Percentiles rank a stretch among this genome's conserved stretches.
phyloP scores from a whole-genome alignment of 1,284 basidiomycete species.

The Apiotrichum gamsii region DNA sequence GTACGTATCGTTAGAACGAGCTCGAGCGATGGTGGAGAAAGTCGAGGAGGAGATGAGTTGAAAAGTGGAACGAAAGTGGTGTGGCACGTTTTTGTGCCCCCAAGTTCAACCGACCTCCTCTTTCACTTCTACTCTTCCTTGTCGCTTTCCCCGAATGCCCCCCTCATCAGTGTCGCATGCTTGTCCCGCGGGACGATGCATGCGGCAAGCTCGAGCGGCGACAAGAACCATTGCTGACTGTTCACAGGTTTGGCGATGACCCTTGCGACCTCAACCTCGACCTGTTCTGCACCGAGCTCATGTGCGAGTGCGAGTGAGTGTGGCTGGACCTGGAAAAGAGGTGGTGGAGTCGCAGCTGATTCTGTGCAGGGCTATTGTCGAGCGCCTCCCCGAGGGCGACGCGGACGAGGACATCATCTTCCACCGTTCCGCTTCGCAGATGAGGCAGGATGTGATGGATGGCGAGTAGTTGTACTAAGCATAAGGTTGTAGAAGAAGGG shows the following conservation, averaged over 20 bases:
- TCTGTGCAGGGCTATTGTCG: constrained; percentile 61
- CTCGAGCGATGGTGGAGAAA: no score
- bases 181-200: no score
- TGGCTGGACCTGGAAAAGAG: not conserved
- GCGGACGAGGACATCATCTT: constrained; percentile 26
- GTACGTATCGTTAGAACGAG: no score
- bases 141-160: no score
- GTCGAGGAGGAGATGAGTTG: constrained; percentile 40
- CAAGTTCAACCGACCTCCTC: no score
- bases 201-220: no score
- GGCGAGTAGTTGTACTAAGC: constrained; percentile 1
- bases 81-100: no score
- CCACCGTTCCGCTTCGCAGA: constrained; percentile 5
- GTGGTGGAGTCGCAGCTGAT: constrained; percentile 1
- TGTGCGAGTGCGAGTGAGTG: constrained; percentile 73
- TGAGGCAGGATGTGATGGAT: constrained; percentile 9
- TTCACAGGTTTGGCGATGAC: constrained; percentile 46
- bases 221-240: constrained; percentile 56
- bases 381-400: constrained; percentile 65
- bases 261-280: constrained; percentile 51
- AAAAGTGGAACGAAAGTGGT: no score
- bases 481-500: no score
- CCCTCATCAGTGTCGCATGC: no score
- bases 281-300: constrained; percentile 73
- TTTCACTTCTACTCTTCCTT: no score